These are phyloP conservation scores for Kwoniella dendrophila DNA, from an alignment of 768 basidiomycete genomes.

Conservation along the genomic window DNA sequence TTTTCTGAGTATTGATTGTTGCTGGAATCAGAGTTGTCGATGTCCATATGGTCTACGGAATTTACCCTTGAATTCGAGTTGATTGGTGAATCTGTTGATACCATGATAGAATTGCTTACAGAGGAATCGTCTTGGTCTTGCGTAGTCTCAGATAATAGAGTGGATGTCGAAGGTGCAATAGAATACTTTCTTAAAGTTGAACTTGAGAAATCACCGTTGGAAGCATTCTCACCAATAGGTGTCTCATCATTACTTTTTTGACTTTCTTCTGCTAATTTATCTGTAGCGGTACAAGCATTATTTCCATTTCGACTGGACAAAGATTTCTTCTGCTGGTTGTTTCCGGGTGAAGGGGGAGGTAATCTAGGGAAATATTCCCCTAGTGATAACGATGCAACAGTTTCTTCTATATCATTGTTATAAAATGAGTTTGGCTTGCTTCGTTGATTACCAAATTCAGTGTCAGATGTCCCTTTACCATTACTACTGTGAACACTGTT, in stretches of 20 bases:
- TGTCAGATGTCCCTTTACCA: too few relatives aligned
- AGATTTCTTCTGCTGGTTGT: background rate
- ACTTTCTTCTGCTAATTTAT: background rate
- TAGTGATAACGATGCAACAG: constrained; percentile 37
- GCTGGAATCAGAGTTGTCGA: background rate
- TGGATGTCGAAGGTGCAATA: too few relatives aligned
- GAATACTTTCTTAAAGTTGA: too few relatives aligned
- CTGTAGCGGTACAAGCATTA: background rate
- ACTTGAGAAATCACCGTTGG: too few relatives aligned
- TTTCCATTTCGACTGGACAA: background rate
- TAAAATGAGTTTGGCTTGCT: too few relatives aligned
- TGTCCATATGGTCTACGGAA: too few relatives aligned
- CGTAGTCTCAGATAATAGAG: too few relatives aligned
- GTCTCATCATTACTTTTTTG: background rate
- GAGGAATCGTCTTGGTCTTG: too few relatives aligned
- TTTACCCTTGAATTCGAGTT: background rate
- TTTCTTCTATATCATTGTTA: constrained; percentile 36
- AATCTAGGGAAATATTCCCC: constrained; percentile 46
- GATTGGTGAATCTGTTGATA: too few relatives aligned
- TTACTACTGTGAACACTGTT: too few relatives aligned
- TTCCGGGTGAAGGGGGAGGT: background rate
- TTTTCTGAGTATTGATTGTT: background rate
- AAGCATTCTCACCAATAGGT: background rate
- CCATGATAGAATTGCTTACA: too few relatives aligned
- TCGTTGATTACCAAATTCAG: too few relatives aligned